These are phyloP conservation scores for Aegilops speltoides DNA, from an alignment of 176 grass and related monocot species.

Conservation along the genomic window DNA sequence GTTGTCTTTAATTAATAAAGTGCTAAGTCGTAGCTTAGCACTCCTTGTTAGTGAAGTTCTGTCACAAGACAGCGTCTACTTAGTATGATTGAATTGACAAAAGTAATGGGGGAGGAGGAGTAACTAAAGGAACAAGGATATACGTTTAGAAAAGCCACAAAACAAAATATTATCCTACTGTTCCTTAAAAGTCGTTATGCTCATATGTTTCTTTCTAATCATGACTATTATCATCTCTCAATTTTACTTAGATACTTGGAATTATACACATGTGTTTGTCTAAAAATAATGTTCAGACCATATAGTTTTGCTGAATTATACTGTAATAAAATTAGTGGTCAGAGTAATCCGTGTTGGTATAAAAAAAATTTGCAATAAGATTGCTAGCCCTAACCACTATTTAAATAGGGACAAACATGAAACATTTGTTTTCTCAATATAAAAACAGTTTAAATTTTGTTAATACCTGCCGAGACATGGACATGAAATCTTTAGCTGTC, in stretches of 20 bases:
- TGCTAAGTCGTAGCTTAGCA: not conserved
- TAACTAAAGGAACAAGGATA: not conserved
- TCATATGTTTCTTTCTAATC: not conserved
- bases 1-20: not conserved
- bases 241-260: not conserved
- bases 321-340: not conserved
- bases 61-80: not conserved
- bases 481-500: slow-evolving; percentile 56
- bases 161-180: not conserved
- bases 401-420: not conserved
- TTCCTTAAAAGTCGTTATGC: not conserved
- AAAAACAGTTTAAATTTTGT: not conserved
- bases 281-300: not conserved
- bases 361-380: not conserved
- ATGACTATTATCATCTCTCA: not conserved
- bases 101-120: not conserved
- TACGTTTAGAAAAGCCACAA: not conserved
- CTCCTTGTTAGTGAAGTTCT: not conserved
- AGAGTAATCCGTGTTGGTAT: not conserved
- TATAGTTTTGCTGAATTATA: not conserved
- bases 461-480: slow-evolving; percentile 43
- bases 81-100: not conserved
- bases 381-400: not conserved
- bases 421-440: not conserved
- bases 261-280: not conserved